Conservation (phyloP, 495 filamentous ascomycete genomes). For the Wilcoxina mikolae region DNA sequence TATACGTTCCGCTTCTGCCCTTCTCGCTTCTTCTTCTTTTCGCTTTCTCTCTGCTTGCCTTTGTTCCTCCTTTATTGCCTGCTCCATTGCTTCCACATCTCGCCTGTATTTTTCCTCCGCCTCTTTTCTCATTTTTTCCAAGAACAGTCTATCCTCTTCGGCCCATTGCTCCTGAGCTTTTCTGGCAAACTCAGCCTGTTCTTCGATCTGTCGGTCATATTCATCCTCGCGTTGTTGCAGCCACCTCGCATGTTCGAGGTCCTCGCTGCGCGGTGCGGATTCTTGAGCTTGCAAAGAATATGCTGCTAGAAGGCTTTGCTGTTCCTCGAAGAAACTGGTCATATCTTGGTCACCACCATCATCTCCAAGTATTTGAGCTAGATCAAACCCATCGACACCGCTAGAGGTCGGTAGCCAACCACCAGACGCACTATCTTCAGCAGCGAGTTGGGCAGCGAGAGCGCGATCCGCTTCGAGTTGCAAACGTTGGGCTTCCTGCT, state of each 20-base stretch:
- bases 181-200: slow-evolving; percentile 6
- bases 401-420: neutral
- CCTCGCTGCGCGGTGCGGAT: neutral
- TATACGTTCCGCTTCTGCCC: neutral
- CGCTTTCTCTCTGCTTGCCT: neutral
- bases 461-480: neutral
- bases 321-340: no score
- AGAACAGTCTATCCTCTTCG: neutral
- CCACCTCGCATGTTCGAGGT: neutral
- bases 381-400: neutral
- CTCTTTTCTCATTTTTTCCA: slow-evolving; percentile 2
- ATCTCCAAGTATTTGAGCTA: neutral
- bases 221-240: slow-evolving; percentile 2
- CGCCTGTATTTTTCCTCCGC: neutral
- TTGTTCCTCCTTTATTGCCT: neutral
- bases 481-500: no score
- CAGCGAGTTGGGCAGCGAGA: neutral
- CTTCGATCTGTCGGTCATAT: neutral
- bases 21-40: neutral
- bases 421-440: neutral
- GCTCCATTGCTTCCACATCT: slow-evolving; percentile 1
- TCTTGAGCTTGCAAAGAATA: neutral
- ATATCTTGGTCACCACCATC: neutral
- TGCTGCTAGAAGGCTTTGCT: slow-evolving; percentile 4
- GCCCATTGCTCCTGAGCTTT: neutral